Base-by-base conservation (phyloP, 192 early-diverging fungal genomes). In the Entomortierella chlamydospora region DNA sequence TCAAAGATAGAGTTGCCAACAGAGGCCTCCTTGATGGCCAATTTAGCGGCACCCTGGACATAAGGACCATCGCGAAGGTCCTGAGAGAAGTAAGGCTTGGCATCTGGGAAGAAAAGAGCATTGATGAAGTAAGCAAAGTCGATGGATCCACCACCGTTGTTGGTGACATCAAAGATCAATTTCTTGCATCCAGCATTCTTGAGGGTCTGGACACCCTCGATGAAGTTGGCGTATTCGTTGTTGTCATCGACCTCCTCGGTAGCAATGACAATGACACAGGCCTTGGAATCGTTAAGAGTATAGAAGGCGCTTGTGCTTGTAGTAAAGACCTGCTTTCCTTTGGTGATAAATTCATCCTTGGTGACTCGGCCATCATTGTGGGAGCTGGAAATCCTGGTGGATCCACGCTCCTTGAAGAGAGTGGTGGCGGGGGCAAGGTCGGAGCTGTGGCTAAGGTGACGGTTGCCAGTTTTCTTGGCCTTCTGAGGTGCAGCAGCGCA, bases 141-240 rank as follows among this genome's bases (percentile, higher is more conserved):
- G 20, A 68, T 68, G 12, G 58, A 65, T 30, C 81, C 81, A 54
- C 81, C 81, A 56, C 72, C 72, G 15, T 82, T 82, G 65, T 82
- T 82, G 63, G 81, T 71, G 68, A 82, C 54, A 57, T 82, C 81
- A 31, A 82, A 60, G 22, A 82, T 76, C 42, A 82, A 23, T 53
- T 82, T 82, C 31, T 73, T 73, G 58, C 71, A 70, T 15, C 81
- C 72, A n/a, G 43, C 59, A 34, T 65, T 10, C 11, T 54, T 57
- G 15, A 82, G 45, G 20, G 15, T 17, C 39, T 74, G 42, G 30
- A 82, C 64, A 25, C 81, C 81, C 23, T 60, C 28, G 37, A 68
- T 64, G 54, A 82, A 59, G 8, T 70, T 28, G 4, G 47, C 11
- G 57, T 73, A 82, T 39, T 70, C 57, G 17, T 76, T 50, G 37